Evolutionary conservation across 352 stramenopile genomes (phyloP).

Genomic region (Phytophthora colocasiae): DNA sequence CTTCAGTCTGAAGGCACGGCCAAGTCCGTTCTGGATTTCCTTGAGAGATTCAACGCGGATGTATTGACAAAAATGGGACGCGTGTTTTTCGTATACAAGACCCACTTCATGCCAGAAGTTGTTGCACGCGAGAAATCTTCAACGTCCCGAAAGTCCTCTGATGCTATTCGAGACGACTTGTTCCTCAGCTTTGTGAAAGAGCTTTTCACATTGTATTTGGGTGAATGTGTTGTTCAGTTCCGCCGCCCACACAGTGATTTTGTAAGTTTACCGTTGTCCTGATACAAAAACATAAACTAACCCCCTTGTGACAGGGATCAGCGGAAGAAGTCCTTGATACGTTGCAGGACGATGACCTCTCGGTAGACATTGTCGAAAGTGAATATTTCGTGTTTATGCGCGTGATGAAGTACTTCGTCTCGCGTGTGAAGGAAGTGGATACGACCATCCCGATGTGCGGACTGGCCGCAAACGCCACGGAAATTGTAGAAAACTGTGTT

Average conservation of each 20-base stretch:
- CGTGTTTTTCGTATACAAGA: slow-evolving; percentile 74
- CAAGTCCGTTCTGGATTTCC: slow-evolving; percentile 63
- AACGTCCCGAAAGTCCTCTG: slow-evolving; percentile 44
- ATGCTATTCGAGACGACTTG: slow-evolving; percentile 62
- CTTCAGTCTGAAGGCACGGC: slow-evolving; percentile 34
- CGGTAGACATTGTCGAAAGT: slow-evolving; percentile 43
- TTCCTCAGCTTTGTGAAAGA: slow-evolving; percentile 81
- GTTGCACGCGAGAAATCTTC: slow-evolving; percentile 47
- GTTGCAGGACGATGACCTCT: slow-evolving; percentile 34
- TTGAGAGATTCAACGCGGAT: slow-evolving; percentile 61
- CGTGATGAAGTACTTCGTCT: slow-evolving; percentile 80
- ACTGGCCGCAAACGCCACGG: slow-evolving; percentile 49
- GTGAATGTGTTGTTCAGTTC: slow-evolving; percentile 61
- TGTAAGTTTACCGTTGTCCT: slow-evolving; percentile 37
- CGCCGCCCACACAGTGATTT: slow-evolving; percentile 63
- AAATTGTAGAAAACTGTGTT: slow-evolving; percentile 72
- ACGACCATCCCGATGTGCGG: slow-evolving; percentile 63
- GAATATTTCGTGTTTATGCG: slow-evolving; percentile 87
- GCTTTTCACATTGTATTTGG: slow-evolving; percentile 64
- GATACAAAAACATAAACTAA: too few relatives aligned
- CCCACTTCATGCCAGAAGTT: slow-evolving; percentile 67
- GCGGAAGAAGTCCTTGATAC: slow-evolving; percentile 49
- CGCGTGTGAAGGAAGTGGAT: slow-evolving; percentile 65
- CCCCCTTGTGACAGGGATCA: slow-evolving; percentile 40
- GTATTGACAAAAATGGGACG: slow-evolving; percentile 57